These are phyloP conservation scores for Saturnispora diversa DNA, from an alignment of 805 yeast species.

Conservation along the genomic window DNA sequence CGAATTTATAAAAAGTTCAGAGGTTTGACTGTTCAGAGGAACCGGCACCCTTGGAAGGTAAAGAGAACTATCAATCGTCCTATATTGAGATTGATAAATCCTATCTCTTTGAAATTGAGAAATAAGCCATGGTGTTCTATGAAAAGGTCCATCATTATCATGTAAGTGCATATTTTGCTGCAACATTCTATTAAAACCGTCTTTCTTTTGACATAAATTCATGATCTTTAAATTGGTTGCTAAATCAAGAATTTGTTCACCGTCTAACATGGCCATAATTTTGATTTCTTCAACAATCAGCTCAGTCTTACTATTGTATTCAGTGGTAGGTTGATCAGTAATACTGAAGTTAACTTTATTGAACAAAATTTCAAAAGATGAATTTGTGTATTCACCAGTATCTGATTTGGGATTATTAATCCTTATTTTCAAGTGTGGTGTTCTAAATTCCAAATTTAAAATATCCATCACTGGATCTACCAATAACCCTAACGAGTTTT, in stretches of 20 bases:
- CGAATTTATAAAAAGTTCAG: conserved; percentile 34
- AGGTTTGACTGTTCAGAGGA: conserved; percentile 47
- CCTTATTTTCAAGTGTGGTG: conserved; percentile 39
- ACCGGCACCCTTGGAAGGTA: conserved; percentile 55
- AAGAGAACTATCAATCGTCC: conserved; percentile 50
- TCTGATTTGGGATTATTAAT: conserved; percentile 30
- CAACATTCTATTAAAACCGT: conserved; percentile 37
- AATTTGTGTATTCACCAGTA: neutral
- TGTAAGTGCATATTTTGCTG: conserved; percentile 60
- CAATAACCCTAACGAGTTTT: conserved; percentile 59
- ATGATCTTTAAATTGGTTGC: conserved; percentile 54
- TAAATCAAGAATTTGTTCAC: conserved; percentile 32
- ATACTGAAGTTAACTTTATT: conserved; percentile 23
- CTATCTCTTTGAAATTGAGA: conserved; percentile 40
- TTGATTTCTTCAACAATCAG: conserved; percentile 42
- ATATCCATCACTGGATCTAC: conserved; percentile 59
- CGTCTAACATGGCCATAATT: conserved; percentile 19
- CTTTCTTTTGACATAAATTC: conserved; percentile 47
- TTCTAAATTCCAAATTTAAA: conserved; percentile 49
- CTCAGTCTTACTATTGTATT: conserved; percentile 51
- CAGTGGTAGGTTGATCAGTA: conserved; percentile 62
- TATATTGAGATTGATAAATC: conserved; percentile 40
- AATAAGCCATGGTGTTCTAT: conserved; percentile 67
- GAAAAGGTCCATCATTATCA: conserved; percentile 75
- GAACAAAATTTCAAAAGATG: conserved; percentile 28